Percentiles rank a stretch among this genome's conserved stretches.
These are phyloP conservation scores for Russula sp. DNA, from an alignment of 768 basidiomycete genomes.

Conservation along the genomic window DNA sequence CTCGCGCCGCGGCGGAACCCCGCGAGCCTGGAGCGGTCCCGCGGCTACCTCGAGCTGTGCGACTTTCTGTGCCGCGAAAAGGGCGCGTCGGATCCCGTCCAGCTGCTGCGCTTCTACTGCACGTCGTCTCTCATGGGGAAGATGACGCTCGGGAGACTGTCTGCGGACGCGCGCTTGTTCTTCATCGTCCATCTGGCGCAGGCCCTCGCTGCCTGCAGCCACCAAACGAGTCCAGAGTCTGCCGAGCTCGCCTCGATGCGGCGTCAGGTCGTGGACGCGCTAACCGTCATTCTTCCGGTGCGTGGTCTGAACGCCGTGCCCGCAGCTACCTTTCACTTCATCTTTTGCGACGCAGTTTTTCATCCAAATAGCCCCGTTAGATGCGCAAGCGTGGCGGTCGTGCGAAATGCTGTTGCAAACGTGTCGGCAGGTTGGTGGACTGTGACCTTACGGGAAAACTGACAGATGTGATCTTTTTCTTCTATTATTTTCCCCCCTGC, in stretches of 20 bases:
- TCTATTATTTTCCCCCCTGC: background rate
- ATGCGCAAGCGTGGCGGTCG: constrained; percentile 33
- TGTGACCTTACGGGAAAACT: constrained; percentile 10
- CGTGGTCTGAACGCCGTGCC: constrained; percentile 19
- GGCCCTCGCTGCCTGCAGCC: constrained; percentile 37
- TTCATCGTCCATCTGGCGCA: constrained; percentile 45
- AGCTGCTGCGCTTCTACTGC: constrained; percentile 51
- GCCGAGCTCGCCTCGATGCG: constrained; percentile 35
- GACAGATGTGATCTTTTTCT: constrained; percentile 4
- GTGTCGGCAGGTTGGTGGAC: constrained; percentile 35
- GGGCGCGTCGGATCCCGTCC: constrained; percentile 37
- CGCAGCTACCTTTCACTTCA: background rate
- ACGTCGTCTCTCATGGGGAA: constrained; percentile 37
- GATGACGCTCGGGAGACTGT: constrained; percentile 42
- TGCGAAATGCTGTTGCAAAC: constrained; percentile 41
- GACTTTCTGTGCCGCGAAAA: constrained; percentile 39
- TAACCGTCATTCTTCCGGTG: constrained; percentile 45
- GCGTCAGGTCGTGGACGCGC: constrained; percentile 46
- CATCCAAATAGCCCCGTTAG: constrained; percentile 28
- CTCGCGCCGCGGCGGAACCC: constrained; percentile 28
- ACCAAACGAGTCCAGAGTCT: constrained; percentile 27
- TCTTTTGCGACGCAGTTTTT: constrained; percentile 30
- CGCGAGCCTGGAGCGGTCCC: constrained; percentile 33
- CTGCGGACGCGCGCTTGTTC: constrained; percentile 38
- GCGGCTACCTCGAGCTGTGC: constrained; percentile 44